These are phyloP conservation scores for Zoysia japonica DNA, from an alignment of 176 grass and related monocot species.

Conservation along the genomic window DNA sequence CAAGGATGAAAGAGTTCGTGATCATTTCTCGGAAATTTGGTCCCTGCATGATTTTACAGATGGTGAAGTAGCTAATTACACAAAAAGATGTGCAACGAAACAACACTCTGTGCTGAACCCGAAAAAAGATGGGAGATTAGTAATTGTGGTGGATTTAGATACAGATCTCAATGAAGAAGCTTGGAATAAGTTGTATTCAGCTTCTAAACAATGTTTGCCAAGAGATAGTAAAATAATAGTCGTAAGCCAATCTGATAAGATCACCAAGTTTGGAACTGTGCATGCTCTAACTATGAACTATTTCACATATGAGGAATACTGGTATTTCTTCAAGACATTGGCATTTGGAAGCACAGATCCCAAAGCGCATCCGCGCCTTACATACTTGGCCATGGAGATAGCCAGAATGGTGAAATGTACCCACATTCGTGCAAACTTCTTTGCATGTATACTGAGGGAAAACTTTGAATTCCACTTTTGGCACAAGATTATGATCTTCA, in stretches of 20 bases:
- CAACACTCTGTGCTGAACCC: not conserved
- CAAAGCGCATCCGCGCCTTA: not conserved
- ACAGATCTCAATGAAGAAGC: no score
- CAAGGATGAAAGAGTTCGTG: no score
- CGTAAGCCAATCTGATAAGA: not conserved
- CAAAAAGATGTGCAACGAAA: not conserved
- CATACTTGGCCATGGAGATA: not conserved
- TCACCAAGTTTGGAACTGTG: not conserved
- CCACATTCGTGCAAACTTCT: not conserved
- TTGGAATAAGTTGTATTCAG: not conserved
- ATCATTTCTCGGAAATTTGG: not conserved
- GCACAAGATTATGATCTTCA: not conserved
- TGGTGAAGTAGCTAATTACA: not conserved
- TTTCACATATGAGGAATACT: no score
- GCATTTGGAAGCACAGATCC: not conserved
- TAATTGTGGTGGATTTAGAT: not conserved
- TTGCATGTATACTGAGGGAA: not conserved
- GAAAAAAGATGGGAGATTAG: not conserved
- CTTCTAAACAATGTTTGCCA: not conserved
- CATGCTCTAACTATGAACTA: no score
- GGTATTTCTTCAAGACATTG: constrained; percentile 13
- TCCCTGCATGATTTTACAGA: not conserved
- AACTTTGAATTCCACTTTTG: not conserved
- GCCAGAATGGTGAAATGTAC: not conserved
- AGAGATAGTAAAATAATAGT: constrained; percentile 2